Percentiles rank a stretch among this genome's conserved stretches.
Conservation (phyloP, 208 protist genomes). For the Wallacemonas sp. region DNA sequence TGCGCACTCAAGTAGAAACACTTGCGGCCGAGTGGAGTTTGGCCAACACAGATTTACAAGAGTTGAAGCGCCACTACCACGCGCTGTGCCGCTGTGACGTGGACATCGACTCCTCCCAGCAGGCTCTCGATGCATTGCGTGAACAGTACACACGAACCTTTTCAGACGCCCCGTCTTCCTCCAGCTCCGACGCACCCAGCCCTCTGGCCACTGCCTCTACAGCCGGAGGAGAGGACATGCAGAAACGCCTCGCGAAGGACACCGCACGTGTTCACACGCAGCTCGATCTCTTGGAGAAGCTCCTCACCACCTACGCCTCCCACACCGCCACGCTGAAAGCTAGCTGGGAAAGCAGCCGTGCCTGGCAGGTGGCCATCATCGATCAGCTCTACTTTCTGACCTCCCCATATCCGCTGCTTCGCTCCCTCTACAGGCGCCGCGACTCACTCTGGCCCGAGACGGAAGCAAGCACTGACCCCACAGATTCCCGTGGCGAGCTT, state of each 20-base stretch:
- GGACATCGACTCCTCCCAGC: not conserved
- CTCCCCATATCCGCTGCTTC: conserved; percentile 3
- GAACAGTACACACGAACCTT: not conserved
- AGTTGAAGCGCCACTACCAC: not conserved
- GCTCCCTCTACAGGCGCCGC: conserved; percentile 1
- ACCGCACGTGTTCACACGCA: conserved; percentile 3
- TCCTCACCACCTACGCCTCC: not conserved
- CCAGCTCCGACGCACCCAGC: not conserved
- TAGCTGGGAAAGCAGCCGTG: not conserved
- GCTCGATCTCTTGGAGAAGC: conserved; percentile 1
- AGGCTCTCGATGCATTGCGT: not conserved
- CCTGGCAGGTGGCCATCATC: not conserved
- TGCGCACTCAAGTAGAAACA: not conserved
- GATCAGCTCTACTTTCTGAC: conserved; percentile 9
- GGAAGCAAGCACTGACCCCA: not conserved
- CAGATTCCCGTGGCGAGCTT: conserved; percentile 4
- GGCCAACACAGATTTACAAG: not conserved
- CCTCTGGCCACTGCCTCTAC: not conserved
- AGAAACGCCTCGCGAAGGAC: not conserved
- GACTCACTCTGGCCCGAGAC: conserved; percentile 3
- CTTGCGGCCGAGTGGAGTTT: conserved; percentile 10
- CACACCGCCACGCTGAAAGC: not conserved
- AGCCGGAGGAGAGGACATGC: not conserved
- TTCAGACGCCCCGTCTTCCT: not conserved
- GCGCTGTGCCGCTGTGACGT: not conserved